Evolutionary conservation across 495 filamentous ascomycete genomes (phyloP).

Genomic region (Wilcoxina mikolae): DNA sequence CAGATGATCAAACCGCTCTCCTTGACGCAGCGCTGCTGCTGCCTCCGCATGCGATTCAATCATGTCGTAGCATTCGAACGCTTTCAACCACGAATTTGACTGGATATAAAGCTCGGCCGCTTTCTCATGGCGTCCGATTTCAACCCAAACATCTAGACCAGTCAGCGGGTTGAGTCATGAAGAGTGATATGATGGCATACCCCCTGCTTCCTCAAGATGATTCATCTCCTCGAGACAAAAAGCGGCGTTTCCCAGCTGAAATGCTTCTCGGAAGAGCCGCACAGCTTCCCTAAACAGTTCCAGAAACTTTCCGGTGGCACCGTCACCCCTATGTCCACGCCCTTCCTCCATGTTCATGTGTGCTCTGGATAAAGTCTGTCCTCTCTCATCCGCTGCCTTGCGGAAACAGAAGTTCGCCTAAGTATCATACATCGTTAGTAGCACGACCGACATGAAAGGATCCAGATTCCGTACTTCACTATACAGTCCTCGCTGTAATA

Average conservation of each 20-base stretch:
- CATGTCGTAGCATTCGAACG: constrained; percentile 2
- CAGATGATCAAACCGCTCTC: constrained; percentile 9
- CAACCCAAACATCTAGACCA: constrained; percentile 11
- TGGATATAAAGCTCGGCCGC: constrained; percentile 9
- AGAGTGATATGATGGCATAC: background rate
- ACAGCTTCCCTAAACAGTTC: constrained; percentile 7
- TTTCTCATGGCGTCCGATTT: constrained; percentile 7
- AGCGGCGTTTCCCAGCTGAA: constrained; percentile 8
- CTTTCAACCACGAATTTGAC: constrained; percentile 5
- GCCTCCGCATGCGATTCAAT: constrained; percentile 4
- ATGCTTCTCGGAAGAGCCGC: constrained; percentile 5
- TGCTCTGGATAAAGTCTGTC: constrained; percentile 8
- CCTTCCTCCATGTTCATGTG: constrained; percentile 12
- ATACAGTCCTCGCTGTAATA: constrained; percentile 8
- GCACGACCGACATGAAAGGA: background rate
- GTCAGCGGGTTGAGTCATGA: background rate
- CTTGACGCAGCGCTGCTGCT: constrained; percentile 7
- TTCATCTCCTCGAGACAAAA: constrained; percentile 15
- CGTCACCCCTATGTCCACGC: constrained; percentile 2
- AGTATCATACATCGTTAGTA: background rate
- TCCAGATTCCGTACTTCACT: constrained; percentile 8
- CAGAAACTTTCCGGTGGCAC: constrained; percentile 2
- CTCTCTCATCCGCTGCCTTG: constrained; percentile 6
- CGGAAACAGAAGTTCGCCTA: constrained; percentile 18
- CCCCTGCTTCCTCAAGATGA: constrained; percentile 9